Evolutionary conservation across 345 rosid genomes (phyloP).

Genomic region (Mangifera indica): DNA sequence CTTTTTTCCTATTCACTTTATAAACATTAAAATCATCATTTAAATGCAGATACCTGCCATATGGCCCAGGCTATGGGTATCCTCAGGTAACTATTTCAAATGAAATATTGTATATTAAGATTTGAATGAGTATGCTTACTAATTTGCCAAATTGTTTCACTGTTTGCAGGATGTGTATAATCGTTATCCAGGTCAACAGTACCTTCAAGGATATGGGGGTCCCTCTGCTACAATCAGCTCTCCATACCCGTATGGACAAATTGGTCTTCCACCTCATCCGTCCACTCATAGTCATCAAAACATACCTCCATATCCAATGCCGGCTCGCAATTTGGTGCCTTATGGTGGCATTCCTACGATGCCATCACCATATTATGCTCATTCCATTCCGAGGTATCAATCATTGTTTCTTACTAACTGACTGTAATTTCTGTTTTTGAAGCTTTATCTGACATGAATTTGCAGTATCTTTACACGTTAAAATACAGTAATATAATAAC

Average conservation of each 20-base stretch:
- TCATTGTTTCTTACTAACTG: constrained; percentile 31
- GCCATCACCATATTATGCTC: not conserved
- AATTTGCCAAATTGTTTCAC: not conserved
- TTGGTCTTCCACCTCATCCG: constrained; percentile 28
- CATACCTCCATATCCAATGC: constrained; percentile 22
- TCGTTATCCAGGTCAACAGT: constrained; percentile 36
- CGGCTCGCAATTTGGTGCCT: constrained; percentile 30
- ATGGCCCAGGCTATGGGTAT: constrained; percentile 34
- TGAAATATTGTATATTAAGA: constrained; percentile 3
- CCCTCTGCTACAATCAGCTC: constrained; percentile 24
- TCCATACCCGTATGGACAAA: constrained; percentile 25
- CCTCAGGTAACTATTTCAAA: constrained; percentile 47
- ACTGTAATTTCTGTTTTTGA: not conserved
- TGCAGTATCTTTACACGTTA: too few relatives aligned
- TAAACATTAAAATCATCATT: too few relatives aligned
- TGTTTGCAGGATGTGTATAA: constrained; percentile 30
- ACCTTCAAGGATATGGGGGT: constrained; percentile 28
- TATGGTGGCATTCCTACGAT: constrained; percentile 12
- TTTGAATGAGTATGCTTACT: not conserved
- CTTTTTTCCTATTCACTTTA: too few relatives aligned
- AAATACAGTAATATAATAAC: not conserved
- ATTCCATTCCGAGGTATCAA: constrained; percentile 31
- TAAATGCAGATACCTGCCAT: constrained; percentile 38
- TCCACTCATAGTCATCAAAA: constrained; percentile 26
- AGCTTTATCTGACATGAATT: not conserved